These are phyloP conservation scores for Xylariaceae sp. DNA, from an alignment of 2,329 filamentous ascomycete genomes.

Conservation along the genomic window DNA sequence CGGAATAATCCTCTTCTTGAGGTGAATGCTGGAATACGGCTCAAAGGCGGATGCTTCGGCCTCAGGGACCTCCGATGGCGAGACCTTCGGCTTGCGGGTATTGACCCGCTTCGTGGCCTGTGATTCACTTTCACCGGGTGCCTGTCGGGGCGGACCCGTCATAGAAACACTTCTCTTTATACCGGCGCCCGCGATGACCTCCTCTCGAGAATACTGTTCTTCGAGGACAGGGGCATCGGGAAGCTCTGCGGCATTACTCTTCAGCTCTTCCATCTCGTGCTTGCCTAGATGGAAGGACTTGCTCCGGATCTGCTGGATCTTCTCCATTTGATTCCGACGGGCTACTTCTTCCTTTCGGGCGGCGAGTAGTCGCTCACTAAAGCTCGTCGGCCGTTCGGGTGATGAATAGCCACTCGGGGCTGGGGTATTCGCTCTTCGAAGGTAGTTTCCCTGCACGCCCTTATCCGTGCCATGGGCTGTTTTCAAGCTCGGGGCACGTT, in stretches of 20 bases:
- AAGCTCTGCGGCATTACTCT: slow-evolving; percentile 51
- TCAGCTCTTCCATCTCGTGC: slow-evolving; percentile 56
- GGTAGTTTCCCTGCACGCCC: slow-evolving; percentile 34
- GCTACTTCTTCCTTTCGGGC: slow-evolving; percentile 53
- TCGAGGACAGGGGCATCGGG: slow-evolving; percentile 43
- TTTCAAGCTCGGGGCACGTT: slow-evolving; percentile 56
- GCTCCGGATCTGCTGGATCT: slow-evolving; percentile 49
- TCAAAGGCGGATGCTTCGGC: slow-evolving; percentile 66
- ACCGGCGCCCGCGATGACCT: slow-evolving; percentile 46
- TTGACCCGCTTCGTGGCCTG: slow-evolving; percentile 17
- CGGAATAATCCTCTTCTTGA: slow-evolving; percentile 76
- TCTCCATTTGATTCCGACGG: slow-evolving; percentile 46
- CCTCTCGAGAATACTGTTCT: slow-evolving; percentile 57
- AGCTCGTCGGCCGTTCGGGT: slow-evolving; percentile 49
- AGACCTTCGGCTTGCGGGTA: slow-evolving; percentile 25
- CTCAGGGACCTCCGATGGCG: slow-evolving; percentile 35
- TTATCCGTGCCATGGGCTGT: slow-evolving; percentile 32
- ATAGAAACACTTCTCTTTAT: slow-evolving; percentile 43
- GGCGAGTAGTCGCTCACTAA: slow-evolving; percentile 80
- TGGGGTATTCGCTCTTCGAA: slow-evolving; percentile 42
- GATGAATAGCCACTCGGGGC: slow-evolving; percentile 23
- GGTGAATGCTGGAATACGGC: slow-evolving; percentile 76
- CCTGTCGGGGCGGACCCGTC: slow-evolving; percentile 29
- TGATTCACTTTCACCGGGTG: slow-evolving; percentile 16
- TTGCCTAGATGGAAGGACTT: slow-evolving; percentile 53